Evolutionary conservation across 495 filamentous ascomycete species (phyloP).

Genomic region (Penicillium riverlandense): DNA sequence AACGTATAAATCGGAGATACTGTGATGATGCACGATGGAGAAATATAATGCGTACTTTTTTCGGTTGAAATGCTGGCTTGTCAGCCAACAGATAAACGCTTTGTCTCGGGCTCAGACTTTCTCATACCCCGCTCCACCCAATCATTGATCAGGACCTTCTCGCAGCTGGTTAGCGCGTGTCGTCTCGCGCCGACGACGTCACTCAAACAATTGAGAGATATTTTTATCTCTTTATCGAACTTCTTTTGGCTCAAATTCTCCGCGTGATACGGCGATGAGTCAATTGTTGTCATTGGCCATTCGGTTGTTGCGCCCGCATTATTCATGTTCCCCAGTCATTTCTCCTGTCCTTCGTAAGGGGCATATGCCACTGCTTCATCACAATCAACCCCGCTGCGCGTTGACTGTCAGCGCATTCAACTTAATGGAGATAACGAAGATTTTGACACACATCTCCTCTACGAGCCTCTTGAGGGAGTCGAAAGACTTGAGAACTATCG

Average conservation of each 20-base stretch:
- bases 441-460: constrained; percentile 7
- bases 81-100: too few species aligned
- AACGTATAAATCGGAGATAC: too few species aligned
- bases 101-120: too few species aligned
- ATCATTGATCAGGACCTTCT: too few species aligned
- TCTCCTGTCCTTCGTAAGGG: constrained; percentile 4
- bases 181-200: too few species aligned
- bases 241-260: constrained; percentile 3
- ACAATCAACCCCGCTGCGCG: too few species aligned
- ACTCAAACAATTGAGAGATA: too few species aligned
- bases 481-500: constrained; percentile 23
- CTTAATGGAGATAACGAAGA: constrained; percentile 9
- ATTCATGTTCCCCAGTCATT: constrained; percentile 1
- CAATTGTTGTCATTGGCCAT: constrained; percentile 3
- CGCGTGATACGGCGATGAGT: constrained; percentile 5
- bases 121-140: too few species aligned
- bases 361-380: constrained; percentile 4
- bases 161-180: too few species aligned
- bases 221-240: constrained; percentile 3
- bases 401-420: constrained; percentile 13
- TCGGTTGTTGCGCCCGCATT: constrained; percentile 7
- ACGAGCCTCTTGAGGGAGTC: constrained; percentile 23
- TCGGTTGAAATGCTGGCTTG: too few species aligned
- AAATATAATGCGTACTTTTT: too few species aligned
- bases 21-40: too few species aligned